These are phyloP conservation scores for Backusella tuberculispora DNA, from an alignment of 192 early-diverging fungal species.

Conservation along the genomic window DNA sequence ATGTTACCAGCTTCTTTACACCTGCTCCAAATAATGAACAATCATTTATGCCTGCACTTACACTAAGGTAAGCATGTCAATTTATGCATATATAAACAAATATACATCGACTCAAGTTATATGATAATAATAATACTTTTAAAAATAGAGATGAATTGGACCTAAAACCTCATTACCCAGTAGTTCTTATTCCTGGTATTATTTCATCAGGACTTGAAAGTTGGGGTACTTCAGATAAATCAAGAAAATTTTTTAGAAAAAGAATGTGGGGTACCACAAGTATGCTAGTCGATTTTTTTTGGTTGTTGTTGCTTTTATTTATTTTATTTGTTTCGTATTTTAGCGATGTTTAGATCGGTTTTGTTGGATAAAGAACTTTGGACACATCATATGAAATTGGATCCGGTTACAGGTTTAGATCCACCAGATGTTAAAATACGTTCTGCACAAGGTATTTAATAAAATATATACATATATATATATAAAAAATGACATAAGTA, in stretches of 20 bases:
- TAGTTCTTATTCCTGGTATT: constrained; percentile 88
- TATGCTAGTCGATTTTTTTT: constrained; percentile 30
- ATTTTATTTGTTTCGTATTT: constrained; percentile 11
- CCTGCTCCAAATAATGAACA: constrained; percentile 48
- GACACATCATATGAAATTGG: constrained; percentile 81
- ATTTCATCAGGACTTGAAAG: constrained; percentile 87
- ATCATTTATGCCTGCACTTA: constrained; percentile 51
- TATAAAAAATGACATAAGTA: constrained; percentile 16
- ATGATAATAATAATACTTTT: not conserved
- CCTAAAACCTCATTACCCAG: constrained; percentile 51
- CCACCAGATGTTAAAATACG: constrained; percentile 81
- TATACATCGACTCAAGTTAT: not conserved
- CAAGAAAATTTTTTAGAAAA: constrained; percentile 82
- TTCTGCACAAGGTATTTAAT: constrained; percentile 64
- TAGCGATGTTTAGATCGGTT: constrained; percentile 82
- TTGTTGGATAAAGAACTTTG: constrained; percentile 87
- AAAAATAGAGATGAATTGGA: constrained; percentile 41
- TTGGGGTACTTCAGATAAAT: constrained; percentile 80
- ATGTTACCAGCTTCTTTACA: constrained; percentile 60
- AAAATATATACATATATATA: no score
- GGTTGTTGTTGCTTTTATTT: not conserved
- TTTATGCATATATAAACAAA: not conserved
- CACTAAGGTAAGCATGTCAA: not conserved
- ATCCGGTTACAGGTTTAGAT: constrained; percentile 79
- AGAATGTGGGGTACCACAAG: constrained; percentile 82